Evolutionary conservation across 106 monocot species (phyloP).

Genomic region (Allium sativum): DNA sequence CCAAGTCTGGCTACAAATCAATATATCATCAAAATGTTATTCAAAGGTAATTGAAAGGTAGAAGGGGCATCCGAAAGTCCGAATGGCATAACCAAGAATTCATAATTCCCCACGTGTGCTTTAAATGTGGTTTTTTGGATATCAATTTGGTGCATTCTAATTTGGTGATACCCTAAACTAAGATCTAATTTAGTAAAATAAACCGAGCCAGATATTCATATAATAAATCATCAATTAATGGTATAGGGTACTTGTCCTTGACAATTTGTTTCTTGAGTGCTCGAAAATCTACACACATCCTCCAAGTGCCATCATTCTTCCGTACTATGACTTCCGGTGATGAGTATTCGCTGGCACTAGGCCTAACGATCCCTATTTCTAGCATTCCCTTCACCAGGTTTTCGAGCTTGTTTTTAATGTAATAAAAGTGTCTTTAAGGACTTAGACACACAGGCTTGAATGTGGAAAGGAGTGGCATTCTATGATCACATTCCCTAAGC

Average conservation of each 20-base stretch:
- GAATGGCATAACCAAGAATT: background rate
- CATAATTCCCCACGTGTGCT: background rate
- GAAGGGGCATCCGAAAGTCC: background rate
- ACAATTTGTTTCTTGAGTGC: background rate
- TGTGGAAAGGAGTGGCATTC: background rate
- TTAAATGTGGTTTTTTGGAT: slow-evolving; percentile 1
- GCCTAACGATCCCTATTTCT: background rate
- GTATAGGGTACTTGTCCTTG: slow-evolving; percentile 1
- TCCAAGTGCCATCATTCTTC: background rate
- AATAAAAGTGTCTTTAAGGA: background rate
- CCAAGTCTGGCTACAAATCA: no score
- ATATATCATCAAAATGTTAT: background rate
- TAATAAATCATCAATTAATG: background rate
- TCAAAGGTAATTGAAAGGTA: background rate
- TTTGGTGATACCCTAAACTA: background rate
- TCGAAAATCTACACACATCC: background rate
- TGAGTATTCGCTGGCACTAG: background rate
- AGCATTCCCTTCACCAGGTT: slow-evolving; percentile 5
- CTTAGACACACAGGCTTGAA: background rate
- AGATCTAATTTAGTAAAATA: background rate
- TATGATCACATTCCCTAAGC: background rate
- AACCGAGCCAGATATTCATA: background rate
- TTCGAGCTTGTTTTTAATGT: background rate
- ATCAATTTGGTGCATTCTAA: background rate
- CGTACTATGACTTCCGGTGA: background rate